These are phyloP conservation scores for Castanea crenata DNA, from an alignment of 306 rosid species.

Conservation along the genomic window DNA sequence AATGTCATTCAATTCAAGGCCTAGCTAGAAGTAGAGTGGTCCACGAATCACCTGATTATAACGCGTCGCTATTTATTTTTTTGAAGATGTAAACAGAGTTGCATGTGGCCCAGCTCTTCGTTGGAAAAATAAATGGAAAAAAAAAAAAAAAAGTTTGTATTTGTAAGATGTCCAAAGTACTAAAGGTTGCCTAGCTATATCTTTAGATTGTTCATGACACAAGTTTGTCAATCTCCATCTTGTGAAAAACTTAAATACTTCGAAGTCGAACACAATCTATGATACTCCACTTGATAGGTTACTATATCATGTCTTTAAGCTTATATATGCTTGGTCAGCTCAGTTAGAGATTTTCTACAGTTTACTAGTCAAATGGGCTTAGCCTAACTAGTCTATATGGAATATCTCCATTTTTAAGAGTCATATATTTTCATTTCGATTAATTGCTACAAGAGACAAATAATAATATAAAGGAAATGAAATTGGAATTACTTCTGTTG, in stretches of 20 bases:
- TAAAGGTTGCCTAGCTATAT: background rate
- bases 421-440: background rate
- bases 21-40: constrained; percentile 47
- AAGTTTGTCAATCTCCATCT: background rate
- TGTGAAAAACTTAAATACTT: too few relatives aligned
- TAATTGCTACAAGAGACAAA: constrained; percentile 2
- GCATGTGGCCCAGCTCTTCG: background rate
- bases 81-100: constrained; percentile 4
- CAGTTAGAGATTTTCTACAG: too few relatives aligned
- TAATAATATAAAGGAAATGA: constrained; percentile 19
- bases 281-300: too few relatives aligned
- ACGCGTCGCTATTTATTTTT: constrained; percentile 36
- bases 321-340: too few relatives aligned
- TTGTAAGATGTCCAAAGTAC: background rate
- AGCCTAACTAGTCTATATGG: background rate
- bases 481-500: constrained; percentile 7
- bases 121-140: background rate
- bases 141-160: background rate
- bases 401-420: background rate
- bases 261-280: too few relatives aligned
- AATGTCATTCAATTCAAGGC: constrained; percentile 42
- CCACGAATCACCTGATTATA: constrained; percentile 62
- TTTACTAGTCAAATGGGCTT: background rate
- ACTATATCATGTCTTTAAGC: too few relatives aligned
- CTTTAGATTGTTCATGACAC: background rate